Conservation (phyloP, 306 rosid species). For the Lupinus albus region DNA sequence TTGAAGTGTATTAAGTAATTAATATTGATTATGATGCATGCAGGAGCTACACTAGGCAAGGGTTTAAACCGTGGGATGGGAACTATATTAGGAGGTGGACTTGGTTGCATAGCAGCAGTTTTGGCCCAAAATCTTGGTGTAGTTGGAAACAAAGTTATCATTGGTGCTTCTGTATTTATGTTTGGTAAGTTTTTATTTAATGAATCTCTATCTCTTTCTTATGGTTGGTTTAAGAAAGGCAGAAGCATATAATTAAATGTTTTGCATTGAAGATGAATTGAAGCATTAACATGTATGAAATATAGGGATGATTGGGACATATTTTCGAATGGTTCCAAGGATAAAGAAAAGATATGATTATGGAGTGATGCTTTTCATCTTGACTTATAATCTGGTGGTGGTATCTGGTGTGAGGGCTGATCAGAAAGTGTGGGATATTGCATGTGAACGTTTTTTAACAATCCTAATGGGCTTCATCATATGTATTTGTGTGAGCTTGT, state of each 20-base stretch:
- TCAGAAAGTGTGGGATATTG: slow-evolving; percentile 55
- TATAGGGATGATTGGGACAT: slow-evolving; percentile 62
- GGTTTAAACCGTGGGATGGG: slow-evolving; percentile 77
- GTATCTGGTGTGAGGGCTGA: slow-evolving; percentile 68
- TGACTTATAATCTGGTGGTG: slow-evolving; percentile 67
- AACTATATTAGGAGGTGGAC: slow-evolving; percentile 69
- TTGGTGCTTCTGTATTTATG: slow-evolving; percentile 57
- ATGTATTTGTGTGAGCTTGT: slow-evolving; percentile 58
- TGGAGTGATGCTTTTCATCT: slow-evolving; percentile 64
- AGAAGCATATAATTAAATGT: not conserved
- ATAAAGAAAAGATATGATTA: slow-evolving; percentile 75
- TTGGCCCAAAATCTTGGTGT: slow-evolving; percentile 58
- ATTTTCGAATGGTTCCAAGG: slow-evolving; percentile 50
- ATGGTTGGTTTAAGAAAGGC: not conserved
- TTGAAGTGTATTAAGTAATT: not conserved
- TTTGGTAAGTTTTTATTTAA: slow-evolving; percentile 47
- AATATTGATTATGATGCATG: not conserved
- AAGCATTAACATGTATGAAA: not conserved
- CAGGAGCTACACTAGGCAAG: slow-evolving; percentile 81
- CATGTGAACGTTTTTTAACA: slow-evolving; percentile 62
- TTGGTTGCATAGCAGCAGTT: slow-evolving; percentile 65
- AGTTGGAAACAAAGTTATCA: slow-evolving; percentile 48
- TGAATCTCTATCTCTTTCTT: not conserved
- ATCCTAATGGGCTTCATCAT: slow-evolving; percentile 64
- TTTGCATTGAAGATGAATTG: no score